Conservation (phyloP, 306 rosid species). For the Rubus idaeus region DNA sequence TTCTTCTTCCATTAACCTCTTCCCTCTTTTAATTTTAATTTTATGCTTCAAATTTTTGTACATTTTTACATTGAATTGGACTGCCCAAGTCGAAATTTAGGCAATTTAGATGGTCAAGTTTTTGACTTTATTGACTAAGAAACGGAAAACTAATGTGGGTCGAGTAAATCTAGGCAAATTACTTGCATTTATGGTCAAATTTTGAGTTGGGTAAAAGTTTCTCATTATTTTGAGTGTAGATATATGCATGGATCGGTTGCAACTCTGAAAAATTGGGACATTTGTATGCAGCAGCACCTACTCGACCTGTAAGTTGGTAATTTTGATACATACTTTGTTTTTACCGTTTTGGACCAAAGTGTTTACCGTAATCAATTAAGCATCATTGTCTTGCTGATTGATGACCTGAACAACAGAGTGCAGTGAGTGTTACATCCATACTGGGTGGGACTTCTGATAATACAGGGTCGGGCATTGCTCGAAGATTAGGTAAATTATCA, state of each 20-base stretch:
- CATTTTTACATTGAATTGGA: neutral
- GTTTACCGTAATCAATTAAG: neutral
- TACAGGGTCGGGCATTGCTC: conserved; percentile 85
- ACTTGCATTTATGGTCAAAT: neutral
- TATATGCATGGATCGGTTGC: conserved; percentile 86
- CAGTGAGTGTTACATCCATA: conserved; percentile 65
- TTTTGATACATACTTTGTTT: neutral
- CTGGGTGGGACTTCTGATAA: conserved; percentile 89
- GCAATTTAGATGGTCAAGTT: neutral
- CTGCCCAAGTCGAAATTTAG: neutral
- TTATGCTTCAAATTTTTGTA: neutral
- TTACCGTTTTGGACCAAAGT: neutral
- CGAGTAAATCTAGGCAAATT: neutral
- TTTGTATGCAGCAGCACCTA: conserved; percentile 82
- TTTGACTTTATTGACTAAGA: neutral
- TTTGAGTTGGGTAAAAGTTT: neutral
- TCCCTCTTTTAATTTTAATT: neutral
- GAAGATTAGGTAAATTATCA: conserved; percentile 56
- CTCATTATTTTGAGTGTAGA: conserved; percentile 37
- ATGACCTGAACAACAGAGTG: conserved; percentile 41
- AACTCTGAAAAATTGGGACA: conserved; percentile 73
- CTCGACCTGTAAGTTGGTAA: conserved; percentile 57
- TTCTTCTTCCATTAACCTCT: neutral
- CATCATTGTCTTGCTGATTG: neutral
- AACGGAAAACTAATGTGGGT: neutral